phyloP scores from a whole-genome alignment of 2,329 filamentous ascomycete species.

The Mollisia scopiformis region DNA sequence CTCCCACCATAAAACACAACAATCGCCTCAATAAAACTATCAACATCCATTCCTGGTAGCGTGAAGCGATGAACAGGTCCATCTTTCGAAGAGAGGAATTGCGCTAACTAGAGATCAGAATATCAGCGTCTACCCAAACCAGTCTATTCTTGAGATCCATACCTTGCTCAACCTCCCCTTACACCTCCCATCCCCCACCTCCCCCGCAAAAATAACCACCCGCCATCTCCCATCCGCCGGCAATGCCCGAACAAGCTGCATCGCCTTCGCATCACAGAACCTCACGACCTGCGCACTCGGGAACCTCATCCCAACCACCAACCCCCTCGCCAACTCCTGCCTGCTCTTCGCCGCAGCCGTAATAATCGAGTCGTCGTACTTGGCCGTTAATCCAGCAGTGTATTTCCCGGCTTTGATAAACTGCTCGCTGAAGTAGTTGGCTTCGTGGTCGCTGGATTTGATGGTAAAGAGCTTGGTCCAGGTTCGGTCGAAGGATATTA shows the following conservation, averaged over 20 bases:
- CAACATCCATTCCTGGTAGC: slow-evolving; percentile 44
- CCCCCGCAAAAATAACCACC: slow-evolving; percentile 51
- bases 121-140: not conserved
- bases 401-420: slow-evolving; percentile 61
- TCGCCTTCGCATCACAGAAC: slow-evolving; percentile 59
- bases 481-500: slow-evolving; percentile 63
- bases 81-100: slow-evolving; percentile 42
- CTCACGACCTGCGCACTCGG: slow-evolving; percentile 61
- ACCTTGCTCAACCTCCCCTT: slow-evolving; percentile 42
- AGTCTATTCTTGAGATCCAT: slow-evolving; percentile 14
- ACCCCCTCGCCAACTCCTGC: slow-evolving; percentile 42
- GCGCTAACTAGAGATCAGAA: slow-evolving; percentile 37
- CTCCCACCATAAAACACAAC: slow-evolving; percentile 55
- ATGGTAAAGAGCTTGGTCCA: slow-evolving; percentile 57
- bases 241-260: slow-evolving; percentile 53
- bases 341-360: slow-evolving; percentile 41
- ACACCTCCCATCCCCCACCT: slow-evolving; percentile 38
- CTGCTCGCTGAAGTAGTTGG: slow-evolving; percentile 54
- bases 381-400: slow-evolving; percentile 60
- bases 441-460: slow-evolving; percentile 41
- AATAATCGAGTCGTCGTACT: slow-evolving; percentile 55
- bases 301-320: slow-evolving; percentile 58
- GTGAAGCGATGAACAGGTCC: slow-evolving; percentile 49
- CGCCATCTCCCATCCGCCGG: slow-evolving; percentile 56
- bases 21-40: slow-evolving; percentile 60